phyloP scores from a whole-genome alignment of 441 rosid genomes.

The Omphalea diandra region DNA sequence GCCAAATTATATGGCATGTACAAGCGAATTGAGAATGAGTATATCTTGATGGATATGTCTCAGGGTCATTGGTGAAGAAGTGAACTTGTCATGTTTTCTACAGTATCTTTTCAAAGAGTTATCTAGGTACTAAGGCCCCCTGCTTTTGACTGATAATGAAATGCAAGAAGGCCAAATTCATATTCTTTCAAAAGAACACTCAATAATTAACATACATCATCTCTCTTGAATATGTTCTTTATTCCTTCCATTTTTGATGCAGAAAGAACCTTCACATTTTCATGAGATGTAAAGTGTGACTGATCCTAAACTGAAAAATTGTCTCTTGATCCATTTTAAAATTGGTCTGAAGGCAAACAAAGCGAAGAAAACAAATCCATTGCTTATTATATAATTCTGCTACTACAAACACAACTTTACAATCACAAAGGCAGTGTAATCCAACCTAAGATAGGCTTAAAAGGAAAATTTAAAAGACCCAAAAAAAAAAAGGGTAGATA shows the following conservation, averaged over 20 bases:
- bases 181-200: conserved; percentile 13
- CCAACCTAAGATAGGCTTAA: no score
- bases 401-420: neutral
- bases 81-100: neutral
- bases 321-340: neutral
- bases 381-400: neutral
- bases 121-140: neutral
- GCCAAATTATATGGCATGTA: neutral
- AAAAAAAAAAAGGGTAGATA: neutral
- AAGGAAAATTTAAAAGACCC: neutral
- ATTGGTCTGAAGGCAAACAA: neutral
- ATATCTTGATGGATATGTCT: neutral
- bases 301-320: neutral
- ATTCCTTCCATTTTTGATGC: conserved; percentile 5
- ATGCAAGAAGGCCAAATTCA: neutral
- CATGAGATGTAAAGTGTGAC: neutral
- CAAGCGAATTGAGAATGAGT: no score
- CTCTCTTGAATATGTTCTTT: conserved; percentile 20
- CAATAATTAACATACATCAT: neutral
- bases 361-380: neutral
- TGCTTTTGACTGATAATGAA: conserved; percentile 15
- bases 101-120: neutral
- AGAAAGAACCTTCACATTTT: conserved; percentile 10
- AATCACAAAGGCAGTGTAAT: neutral
- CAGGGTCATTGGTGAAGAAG: conserved; percentile 13